A percentile compares a stretch with the other conserved stretches of the same genome.
Evolutionary conservation across 768 basidiomycete species (phyloP).

Genomic region (Daedaleopsis sinensis): DNA sequence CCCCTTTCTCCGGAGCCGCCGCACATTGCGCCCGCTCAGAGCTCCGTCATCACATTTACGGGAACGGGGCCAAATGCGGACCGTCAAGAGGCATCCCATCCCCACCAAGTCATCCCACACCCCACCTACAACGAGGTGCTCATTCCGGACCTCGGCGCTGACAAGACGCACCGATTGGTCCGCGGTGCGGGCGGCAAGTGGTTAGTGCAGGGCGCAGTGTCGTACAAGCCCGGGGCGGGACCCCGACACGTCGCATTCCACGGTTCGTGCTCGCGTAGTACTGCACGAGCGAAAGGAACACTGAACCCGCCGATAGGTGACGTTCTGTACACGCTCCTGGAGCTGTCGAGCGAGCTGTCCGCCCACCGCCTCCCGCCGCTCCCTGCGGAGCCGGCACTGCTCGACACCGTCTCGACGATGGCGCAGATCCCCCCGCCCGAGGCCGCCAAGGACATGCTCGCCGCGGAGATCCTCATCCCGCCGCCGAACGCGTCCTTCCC

Average conservation of each 20-base stretch:
- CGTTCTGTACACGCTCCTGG: conserved; percentile 66
- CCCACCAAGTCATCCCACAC: conserved; percentile 69
- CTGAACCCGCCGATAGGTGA: conserved; percentile 45
- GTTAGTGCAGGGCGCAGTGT: conserved; percentile 50
- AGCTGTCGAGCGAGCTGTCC: conserved; percentile 61
- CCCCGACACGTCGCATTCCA: conserved; percentile 71
- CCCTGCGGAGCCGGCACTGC: conserved; percentile 41
- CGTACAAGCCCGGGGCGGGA: conserved; percentile 59
- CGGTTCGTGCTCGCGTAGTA: conserved; percentile 42
- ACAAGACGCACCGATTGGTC: conserved; percentile 61
- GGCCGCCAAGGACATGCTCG: conserved; percentile 48
- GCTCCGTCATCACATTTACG: conserved; percentile 40
- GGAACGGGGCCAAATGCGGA: conserved; percentile 65
- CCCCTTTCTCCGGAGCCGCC: conserved; percentile 55
- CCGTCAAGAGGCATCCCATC: conserved; percentile 75
- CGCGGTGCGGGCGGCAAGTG: conserved; percentile 48
- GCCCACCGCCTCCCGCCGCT: conserved; percentile 55
- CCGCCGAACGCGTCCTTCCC: conserved; percentile 53
- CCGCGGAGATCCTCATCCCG: conserved; percentile 71
- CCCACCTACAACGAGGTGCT: conserved; percentile 58
- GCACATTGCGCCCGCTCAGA: conserved; percentile 41
- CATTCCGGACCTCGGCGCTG: conserved; percentile 77
- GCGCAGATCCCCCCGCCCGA: conserved; percentile 40
- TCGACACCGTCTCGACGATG: conserved; percentile 50
- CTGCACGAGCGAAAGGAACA: neutral